Evolutionary conservation across 768 basidiomycete genomes (phyloP).

Genomic region (Podaxis sp.): DNA sequence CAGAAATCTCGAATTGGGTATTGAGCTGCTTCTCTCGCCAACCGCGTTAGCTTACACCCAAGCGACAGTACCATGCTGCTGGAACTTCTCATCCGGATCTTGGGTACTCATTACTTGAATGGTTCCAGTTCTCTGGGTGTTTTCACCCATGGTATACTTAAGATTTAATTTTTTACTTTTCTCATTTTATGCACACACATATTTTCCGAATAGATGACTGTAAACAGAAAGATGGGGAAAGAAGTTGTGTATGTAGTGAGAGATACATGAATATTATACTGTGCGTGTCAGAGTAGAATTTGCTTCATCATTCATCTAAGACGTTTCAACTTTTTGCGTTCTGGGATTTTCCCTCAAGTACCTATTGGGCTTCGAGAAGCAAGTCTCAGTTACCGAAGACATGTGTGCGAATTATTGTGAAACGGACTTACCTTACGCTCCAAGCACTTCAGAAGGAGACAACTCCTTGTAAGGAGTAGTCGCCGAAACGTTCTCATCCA

Average conservation of each 20-base stretch:
- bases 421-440: neutral
- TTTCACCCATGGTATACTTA: too few relatives aligned
- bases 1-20: neutral
- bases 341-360: neutral
- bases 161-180: too few relatives aligned
- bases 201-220: neutral
- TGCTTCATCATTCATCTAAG: neutral
- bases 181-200: neutral
- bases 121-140: neutral
- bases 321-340: neutral
- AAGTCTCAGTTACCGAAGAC: neutral
- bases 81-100: neutral
- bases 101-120: neutral
- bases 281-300: neutral
- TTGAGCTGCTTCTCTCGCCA: neutral
- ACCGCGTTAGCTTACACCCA: neutral
- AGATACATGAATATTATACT: neutral
- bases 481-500: conserved; percentile 20
- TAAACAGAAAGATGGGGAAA: neutral
- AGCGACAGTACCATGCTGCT: neutral
- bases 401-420: neutral
- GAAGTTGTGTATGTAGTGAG: neutral
- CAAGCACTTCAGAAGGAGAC: conserved; percentile 13
- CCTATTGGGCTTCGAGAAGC: neutral
- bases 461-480: conserved; percentile 16